Percentiles rank a stretch among this genome's conserved stretches.
Conservation (phyloP, 345 rosid genomes). For the Ceriops decandra region DNA sequence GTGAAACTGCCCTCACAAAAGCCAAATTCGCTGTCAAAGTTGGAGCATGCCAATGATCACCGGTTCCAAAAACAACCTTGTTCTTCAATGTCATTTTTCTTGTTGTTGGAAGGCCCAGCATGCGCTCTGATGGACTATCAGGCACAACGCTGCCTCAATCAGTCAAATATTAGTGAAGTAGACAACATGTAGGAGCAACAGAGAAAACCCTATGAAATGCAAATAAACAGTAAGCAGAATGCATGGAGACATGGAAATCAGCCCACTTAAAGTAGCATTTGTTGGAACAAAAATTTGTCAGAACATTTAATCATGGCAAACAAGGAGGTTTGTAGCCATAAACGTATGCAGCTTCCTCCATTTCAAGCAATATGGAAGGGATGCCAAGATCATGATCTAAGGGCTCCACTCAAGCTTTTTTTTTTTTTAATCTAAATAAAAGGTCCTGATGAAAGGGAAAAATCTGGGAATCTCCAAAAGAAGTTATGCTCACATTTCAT, state of each 20-base stretch:
- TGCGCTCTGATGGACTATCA: constrained; percentile 75
- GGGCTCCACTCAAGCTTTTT: too few species aligned
- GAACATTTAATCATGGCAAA: too few species aligned
- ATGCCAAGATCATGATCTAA: too few species aligned
- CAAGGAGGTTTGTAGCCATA: too few species aligned
- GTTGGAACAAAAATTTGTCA: too few species aligned
- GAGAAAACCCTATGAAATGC: neutral
- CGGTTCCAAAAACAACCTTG: constrained; percentile 83
- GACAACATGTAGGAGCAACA: neutral
- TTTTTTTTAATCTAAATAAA: too few species aligned
- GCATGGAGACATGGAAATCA: neutral
- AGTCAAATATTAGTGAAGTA: neutral
- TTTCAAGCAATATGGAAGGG: too few species aligned
- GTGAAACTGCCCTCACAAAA: constrained; percentile 85
- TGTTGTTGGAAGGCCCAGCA: constrained; percentile 69
- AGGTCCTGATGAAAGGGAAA: too few species aligned
- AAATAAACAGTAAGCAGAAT: neutral
- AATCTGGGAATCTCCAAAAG: neutral
- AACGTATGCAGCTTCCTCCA: too few species aligned
- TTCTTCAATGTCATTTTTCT: constrained; percentile 85
- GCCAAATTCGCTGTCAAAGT: constrained; percentile 90
- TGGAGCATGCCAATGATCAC: constrained; percentile 72
- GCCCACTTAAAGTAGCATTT: too few species aligned
- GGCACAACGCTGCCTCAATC: constrained; percentile 54
- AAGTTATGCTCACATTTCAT: neutral